Evolutionary conservation across 345 rosid genomes (phyloP).

Genomic region (Brassica incana): DNA sequence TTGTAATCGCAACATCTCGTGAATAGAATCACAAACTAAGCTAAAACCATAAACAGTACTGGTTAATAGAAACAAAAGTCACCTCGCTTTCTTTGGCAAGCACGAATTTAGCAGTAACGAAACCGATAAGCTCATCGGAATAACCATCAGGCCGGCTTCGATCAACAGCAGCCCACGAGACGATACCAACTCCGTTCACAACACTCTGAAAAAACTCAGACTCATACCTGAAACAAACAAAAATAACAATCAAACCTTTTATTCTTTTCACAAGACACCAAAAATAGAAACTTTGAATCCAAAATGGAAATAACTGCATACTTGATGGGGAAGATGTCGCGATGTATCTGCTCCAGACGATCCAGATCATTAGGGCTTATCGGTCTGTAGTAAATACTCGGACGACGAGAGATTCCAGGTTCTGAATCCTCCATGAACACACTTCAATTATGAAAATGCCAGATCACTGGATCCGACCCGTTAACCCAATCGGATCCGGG

Average conservation of each 20-base stretch:
- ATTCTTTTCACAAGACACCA: background rate
- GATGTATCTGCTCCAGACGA: slow-evolving; percentile 64
- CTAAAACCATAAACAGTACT: background rate
- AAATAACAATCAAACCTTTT: slow-evolving; percentile 7
- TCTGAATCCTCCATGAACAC: slow-evolving; percentile 27
- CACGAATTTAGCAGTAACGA: slow-evolving; percentile 73
- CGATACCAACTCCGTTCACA: slow-evolving; percentile 65
- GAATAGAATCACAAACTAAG: background rate
- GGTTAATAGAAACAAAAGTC: slow-evolving; percentile 7
- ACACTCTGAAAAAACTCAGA: slow-evolving; percentile 77
- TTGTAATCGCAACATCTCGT: background rate
- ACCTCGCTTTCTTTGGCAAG: slow-evolving; percentile 85
- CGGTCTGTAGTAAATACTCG: slow-evolving; percentile 65
- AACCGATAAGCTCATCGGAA: slow-evolving; percentile 78
- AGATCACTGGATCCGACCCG: slow-evolving; percentile 29
- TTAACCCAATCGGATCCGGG: background rate
- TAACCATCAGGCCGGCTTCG: slow-evolving; percentile 58
- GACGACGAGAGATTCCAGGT: slow-evolving; percentile 42
- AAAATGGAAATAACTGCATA: slow-evolving; percentile 14
- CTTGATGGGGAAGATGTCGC: slow-evolving; percentile 78
- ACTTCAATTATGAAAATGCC: background rate
- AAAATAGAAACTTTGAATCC: background rate
- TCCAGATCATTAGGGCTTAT: slow-evolving; percentile 62
- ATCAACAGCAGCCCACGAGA: slow-evolving; percentile 93
- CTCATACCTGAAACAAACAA: slow-evolving; percentile 58